Evolutionary conservation across 768 basidiomycete genomes (phyloP).

Genomic region (Clavulina sp.): DNA sequence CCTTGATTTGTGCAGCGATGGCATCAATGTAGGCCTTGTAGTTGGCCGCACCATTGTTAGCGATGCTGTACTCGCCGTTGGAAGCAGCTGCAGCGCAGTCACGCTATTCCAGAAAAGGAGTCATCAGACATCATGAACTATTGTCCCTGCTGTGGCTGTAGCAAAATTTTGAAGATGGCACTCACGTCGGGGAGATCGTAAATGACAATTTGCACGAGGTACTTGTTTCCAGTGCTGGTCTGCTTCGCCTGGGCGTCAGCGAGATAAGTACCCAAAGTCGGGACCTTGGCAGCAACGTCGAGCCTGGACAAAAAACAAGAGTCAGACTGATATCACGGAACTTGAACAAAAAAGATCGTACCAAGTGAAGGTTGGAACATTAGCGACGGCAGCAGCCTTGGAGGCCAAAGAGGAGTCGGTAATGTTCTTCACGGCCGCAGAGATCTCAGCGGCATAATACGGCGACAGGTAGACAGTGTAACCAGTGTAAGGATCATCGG

Average conservation of each 20-base stretch:
- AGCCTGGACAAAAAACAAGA: conserved; percentile 47
- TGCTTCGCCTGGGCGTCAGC: conserved; percentile 31
- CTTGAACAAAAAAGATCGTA: too few species aligned
- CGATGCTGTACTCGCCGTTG: not conserved
- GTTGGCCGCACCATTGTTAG: conserved; percentile 11
- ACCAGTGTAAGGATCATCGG: conserved; percentile 33
- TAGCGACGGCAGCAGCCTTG: conserved; percentile 41
- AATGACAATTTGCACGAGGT: conserved; percentile 25
- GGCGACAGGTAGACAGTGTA: conserved; percentile 32
- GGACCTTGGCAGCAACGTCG: conserved; percentile 36
- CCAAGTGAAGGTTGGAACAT: too few species aligned
- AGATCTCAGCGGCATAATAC: conserved; percentile 38
- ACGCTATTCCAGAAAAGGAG: not conserved
- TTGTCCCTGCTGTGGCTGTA: too few species aligned
- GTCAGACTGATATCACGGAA: too few species aligned
- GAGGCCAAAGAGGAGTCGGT: too few species aligned
- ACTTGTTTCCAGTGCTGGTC: conserved; percentile 27
- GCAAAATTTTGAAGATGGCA: too few species aligned
- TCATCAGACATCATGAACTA: too few species aligned
- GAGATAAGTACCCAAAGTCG: conserved; percentile 38
- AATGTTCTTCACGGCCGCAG: conserved; percentile 33
- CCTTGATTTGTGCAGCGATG: conserved; percentile 39
- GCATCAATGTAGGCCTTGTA: conserved; percentile 46
- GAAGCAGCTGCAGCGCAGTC: not conserved
- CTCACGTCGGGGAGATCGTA: conserved; percentile 27